Conservation (phyloP, 805 yeast genomes). For the Spathaspora sp. region DNA sequence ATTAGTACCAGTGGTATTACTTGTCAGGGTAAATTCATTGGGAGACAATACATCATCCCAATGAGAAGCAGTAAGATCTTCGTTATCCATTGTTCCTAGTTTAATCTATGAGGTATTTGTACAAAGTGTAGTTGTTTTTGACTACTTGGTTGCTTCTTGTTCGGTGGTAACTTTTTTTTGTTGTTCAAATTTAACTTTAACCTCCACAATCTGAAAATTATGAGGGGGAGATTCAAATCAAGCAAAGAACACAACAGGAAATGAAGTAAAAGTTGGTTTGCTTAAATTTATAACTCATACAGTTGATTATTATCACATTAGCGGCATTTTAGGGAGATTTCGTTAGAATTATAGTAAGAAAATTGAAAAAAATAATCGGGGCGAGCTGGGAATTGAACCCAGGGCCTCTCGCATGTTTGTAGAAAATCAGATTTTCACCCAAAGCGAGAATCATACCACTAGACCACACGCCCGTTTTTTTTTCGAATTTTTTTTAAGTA, state of each 20-base stretch:
- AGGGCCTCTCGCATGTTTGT: conserved; percentile 50
- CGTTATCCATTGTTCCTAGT: conserved; percentile 34
- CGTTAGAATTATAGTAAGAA: background rate
- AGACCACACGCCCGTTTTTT: conserved; percentile 29
- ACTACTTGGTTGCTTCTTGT: background rate
- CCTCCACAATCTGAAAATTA: background rate
- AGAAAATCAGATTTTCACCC: conserved; percentile 16
- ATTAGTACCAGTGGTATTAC: conserved; percentile 4
- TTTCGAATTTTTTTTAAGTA: background rate
- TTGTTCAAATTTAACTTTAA: background rate
- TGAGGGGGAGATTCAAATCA: background rate
- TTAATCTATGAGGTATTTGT: background rate
- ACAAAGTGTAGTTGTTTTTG: background rate
- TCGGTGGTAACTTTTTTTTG: background rate
- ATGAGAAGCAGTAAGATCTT: conserved; percentile 50
- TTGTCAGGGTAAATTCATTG: background rate
- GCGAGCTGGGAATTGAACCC: conserved; percentile 58
- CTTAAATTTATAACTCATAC: no score
- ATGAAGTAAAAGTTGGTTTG: background rate
- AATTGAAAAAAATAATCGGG: conserved; percentile 15
- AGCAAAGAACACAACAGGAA: background rate
- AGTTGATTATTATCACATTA: no score
- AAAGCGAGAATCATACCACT: conserved; percentile 37
- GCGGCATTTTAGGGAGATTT: no score
- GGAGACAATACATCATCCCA: conserved; percentile 60